Conservation (phyloP, 2,329 filamentous ascomycete genomes). For the Fusarium sp. region DNA sequence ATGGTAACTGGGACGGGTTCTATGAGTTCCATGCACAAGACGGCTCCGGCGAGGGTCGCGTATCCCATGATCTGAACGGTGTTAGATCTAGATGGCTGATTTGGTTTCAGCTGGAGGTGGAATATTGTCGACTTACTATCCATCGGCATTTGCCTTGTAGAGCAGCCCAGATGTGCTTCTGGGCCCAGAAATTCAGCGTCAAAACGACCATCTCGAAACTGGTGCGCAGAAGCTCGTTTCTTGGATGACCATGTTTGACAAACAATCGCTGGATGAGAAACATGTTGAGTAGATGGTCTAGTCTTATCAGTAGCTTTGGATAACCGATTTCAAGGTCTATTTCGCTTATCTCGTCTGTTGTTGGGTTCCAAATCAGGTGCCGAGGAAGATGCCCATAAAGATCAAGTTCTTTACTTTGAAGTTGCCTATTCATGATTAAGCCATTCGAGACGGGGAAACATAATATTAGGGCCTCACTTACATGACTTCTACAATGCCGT, state of each 20-base stretch:
- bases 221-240: background rate
- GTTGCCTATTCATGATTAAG: rapidly evolving
- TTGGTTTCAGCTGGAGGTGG: rapidly evolving
- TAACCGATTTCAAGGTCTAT: background rate
- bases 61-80: background rate
- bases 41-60: background rate
- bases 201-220: background rate
- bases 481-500: background rate
- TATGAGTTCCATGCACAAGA: background rate
- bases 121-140: background rate
- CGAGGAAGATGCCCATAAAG: background rate
- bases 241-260: background rate
- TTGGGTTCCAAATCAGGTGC: background rate
- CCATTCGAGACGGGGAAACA: rapidly evolving
- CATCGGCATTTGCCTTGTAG: background rate
- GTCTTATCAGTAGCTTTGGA: background rate
- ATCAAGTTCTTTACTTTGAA: background rate
- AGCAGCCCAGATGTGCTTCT: background rate
- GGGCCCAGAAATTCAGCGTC: background rate
- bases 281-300: background rate
- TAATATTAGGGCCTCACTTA: rapidly evolving
- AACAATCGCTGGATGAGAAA: background rate
- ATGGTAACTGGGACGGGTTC: background rate
- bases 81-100: background rate
- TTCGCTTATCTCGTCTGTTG: background rate